A percentile compares a stretch with the other conserved stretches of the same genome.
These are phyloP conservation scores for Chlorophyllum brunneum DNA, from an alignment of 768 basidiomycete genomes.

Conservation along the genomic window DNA sequence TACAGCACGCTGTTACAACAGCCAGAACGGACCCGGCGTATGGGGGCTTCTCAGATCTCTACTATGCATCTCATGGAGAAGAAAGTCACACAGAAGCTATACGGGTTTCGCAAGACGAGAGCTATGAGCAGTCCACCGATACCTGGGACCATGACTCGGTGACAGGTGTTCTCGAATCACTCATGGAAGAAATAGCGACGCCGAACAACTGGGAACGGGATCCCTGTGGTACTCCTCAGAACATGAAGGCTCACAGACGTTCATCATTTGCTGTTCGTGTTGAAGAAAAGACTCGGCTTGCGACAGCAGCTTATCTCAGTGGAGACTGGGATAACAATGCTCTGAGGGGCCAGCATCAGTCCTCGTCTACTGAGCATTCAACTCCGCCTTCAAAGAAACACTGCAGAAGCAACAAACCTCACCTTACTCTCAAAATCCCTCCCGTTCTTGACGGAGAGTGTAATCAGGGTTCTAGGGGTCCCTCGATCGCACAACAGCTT, in stretches of 20 bases:
- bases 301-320: not conserved
- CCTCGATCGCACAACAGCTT: not conserved
- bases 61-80: constrained; percentile 28
- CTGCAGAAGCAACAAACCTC: not conserved
- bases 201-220: not conserved
- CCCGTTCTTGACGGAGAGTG: constrained; percentile 1
- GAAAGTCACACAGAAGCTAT: constrained; percentile 4
- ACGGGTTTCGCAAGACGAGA: constrained; percentile 11
- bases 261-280: constrained; percentile 42
- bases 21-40: constrained; percentile 23
- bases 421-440: not conserved
- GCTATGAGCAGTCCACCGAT: not conserved
- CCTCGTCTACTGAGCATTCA: too few relatives aligned
- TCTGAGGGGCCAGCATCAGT: not conserved
- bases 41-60: constrained; percentile 35
- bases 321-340: not conserved
- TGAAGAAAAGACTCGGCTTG: constrained; percentile 33
- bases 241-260: constrained; percentile 13
- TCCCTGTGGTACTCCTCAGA: constrained; percentile 6
- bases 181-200: not conserved
- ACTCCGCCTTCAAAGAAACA: not conserved
- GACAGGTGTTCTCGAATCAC: not conserved
- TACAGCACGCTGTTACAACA: constrained; percentile 29
- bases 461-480: not conserved
- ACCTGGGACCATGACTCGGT: not conserved